Base-by-base conservation (phyloP, 768 basidiomycete species). In the Dioszegia crocea region DNA sequence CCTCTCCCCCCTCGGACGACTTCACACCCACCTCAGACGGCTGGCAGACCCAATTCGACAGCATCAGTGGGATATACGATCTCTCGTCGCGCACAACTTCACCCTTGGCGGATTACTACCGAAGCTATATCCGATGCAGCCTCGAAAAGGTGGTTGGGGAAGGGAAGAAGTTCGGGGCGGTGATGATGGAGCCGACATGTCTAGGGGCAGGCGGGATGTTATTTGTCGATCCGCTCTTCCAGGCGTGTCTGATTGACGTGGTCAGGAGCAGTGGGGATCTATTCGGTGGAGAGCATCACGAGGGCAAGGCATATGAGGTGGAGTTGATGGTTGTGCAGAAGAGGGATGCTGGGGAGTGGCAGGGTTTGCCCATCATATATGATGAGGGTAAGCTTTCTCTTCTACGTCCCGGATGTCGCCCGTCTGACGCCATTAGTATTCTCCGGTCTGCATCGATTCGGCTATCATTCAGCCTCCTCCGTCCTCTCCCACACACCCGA, bases 141-240 rank as follows among this genome's bases (percentile, higher is more conserved):
- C 76, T 94, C 16, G 77, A 79, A 16, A 76, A 77, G 4, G 76
- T 81, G 26, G 63, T 67, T 38, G 75, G 74, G 0, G 80, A 81
- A 11, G 66, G 68, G 0, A 40, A 60, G 2, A 63, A 61, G 2
- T 80, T 81, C 47, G 81, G 81, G 4, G 88, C 90, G 0, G 81
- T 97, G 17, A 85, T 98, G 5, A 79, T 98, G 27, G 94, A 98
- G 73, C 94, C 94, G 0, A 81, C 93, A 23, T 83, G 92, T 24
- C 88, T 98, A 83, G 94, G 94, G 14, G 92, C 94, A 0, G 94
- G 90, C 0, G 94, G 94, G 0, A 97, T 97, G 94, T 81, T 91
- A 29, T 97, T 97, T 70, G 90, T 97, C 24, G 94, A 98, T 73
- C 94, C 94, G 9, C 84, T 98, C 41, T 97, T 94, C 82, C 94